Conservation (phyloP, 495 filamentous ascomycete species). For the Talaromyces thailandensis region DNA sequence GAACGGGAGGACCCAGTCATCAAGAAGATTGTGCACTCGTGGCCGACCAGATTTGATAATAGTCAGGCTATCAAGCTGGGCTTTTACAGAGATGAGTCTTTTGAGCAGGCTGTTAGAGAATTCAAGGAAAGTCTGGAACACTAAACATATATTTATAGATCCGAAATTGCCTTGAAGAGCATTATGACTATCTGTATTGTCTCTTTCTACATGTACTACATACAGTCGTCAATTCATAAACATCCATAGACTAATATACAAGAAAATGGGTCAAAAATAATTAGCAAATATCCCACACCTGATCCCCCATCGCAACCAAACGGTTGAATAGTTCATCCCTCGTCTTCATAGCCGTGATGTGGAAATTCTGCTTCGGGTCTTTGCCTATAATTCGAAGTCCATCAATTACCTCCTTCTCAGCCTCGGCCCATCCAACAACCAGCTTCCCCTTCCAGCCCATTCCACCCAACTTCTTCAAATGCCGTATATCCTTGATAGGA, state of each 20-base stretch:
- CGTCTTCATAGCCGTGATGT: constrained; percentile 63
- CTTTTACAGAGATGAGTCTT: constrained; percentile 45
- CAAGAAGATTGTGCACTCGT: constrained; percentile 57
- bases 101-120: constrained; percentile 47
- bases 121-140: constrained; percentile 28
- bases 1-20: constrained; percentile 52
- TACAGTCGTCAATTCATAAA: neutral
- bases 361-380: constrained; percentile 38
- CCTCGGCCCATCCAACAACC: constrained; percentile 73
- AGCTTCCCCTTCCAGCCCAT: constrained; percentile 86
- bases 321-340: constrained; percentile 84
- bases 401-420: constrained; percentile 63
- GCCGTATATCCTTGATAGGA: constrained; percentile 49
- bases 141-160: neutral
- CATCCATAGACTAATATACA: neutral
- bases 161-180: no score
- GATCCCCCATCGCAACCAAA: constrained; percentile 67
- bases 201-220: neutral
- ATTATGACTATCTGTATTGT: neutral
- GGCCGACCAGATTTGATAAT: constrained; percentile 60
- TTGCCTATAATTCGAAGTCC: constrained; percentile 60
- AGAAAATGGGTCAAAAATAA: neutral
- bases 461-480: constrained; percentile 76
- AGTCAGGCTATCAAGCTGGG: constrained; percentile 47
- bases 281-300: constrained; percentile 84